Evolutionary conservation across 106 monocot genomes (phyloP).

Genomic region (Apostasia shenzhenica): DNA sequence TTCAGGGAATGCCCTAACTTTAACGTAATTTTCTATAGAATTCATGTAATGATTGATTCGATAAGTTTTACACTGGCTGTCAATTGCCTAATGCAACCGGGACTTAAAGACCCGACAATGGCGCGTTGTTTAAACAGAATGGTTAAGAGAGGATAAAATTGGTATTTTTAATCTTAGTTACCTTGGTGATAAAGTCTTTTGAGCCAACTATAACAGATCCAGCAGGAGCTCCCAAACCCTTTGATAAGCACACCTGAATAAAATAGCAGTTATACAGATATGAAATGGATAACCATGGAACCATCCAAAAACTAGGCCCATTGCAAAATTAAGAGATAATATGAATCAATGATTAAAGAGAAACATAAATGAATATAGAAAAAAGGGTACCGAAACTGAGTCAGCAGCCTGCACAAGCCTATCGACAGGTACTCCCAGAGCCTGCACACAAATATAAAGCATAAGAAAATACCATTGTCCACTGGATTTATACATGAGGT

Average conservation of each 20-base stretch:
- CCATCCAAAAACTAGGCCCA: too few species aligned
- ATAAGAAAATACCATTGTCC: background rate
- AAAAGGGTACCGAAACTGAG: slow-evolving; percentile 76
- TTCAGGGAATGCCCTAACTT: too few species aligned
- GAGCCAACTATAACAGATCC: slow-evolving; percentile 93
- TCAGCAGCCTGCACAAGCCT: slow-evolving; percentile 89
- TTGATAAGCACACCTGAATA: slow-evolving; percentile 85
- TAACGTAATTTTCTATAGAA: too few species aligned
- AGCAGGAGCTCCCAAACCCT: slow-evolving; percentile 94
- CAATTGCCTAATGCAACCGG: too few species aligned
- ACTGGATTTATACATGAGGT: background rate
- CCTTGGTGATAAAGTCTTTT: slow-evolving; percentile 71
- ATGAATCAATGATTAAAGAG: background rate
- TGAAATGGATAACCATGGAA: background rate
- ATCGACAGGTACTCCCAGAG: slow-evolving; percentile 78
- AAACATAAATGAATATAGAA: background rate
- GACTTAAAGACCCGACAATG: too few species aligned
- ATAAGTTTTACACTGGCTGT: too few species aligned
- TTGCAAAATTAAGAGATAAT: background rate
- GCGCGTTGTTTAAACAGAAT: too few species aligned
- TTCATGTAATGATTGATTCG: too few species aligned
- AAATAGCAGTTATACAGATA: background rate
- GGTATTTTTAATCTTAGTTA: slow-evolving; percentile 2
- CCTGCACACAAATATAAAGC: slow-evolving; percentile 31
- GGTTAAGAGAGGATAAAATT: too few species aligned